A percentile compares a stretch with the other conserved stretches of the same genome.
These are phyloP conservation scores for Bacterosira constricta DNA, from an alignment of 108 stramenopile species.

Conservation along the genomic window DNA sequence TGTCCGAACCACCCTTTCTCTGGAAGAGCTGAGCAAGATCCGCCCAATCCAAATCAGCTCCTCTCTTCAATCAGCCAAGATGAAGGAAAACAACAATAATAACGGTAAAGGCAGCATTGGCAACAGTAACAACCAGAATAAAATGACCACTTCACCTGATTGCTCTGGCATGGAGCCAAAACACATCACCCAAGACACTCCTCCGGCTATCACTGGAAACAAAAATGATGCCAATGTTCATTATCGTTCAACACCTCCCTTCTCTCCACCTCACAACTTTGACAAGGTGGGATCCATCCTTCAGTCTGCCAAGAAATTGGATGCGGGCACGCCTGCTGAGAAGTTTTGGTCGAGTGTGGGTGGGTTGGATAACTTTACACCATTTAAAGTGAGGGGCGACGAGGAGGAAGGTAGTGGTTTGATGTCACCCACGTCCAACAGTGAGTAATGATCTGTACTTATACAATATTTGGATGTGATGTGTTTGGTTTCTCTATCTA, in stretches of 20 bases:
- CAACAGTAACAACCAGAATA: not conserved
- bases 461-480: not conserved
- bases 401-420: constrained; percentile 8
- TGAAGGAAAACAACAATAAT: not conserved
- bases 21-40: constrained; percentile 26
- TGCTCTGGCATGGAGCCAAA: constrained; percentile 35
- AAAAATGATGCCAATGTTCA: not conserved
- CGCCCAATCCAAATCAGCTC: constrained; percentile 6
- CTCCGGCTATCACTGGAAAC: not conserved
- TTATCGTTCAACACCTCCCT: constrained; percentile 6
- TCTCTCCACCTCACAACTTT: constrained; percentile 23
- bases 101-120: not conserved
- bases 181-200: constrained; percentile 33
- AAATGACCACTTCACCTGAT: not conserved
- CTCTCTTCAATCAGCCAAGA: not conserved
- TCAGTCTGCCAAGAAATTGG: constrained; percentile 4
- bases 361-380: constrained; percentile 31
- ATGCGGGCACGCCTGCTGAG: constrained; percentile 26
- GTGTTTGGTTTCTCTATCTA: not conserved
- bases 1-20: constrained; percentile 20
- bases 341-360: constrained; percentile 34
- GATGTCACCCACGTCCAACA: constrained; percentile 38
- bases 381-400: constrained; percentile 2
- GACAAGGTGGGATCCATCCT: constrained; percentile 20
- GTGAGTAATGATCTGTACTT: constrained; percentile 25